phyloP scores from a whole-genome alignment of 2,329 filamentous ascomycete species.

The Berkeleyomyces basicola region DNA sequence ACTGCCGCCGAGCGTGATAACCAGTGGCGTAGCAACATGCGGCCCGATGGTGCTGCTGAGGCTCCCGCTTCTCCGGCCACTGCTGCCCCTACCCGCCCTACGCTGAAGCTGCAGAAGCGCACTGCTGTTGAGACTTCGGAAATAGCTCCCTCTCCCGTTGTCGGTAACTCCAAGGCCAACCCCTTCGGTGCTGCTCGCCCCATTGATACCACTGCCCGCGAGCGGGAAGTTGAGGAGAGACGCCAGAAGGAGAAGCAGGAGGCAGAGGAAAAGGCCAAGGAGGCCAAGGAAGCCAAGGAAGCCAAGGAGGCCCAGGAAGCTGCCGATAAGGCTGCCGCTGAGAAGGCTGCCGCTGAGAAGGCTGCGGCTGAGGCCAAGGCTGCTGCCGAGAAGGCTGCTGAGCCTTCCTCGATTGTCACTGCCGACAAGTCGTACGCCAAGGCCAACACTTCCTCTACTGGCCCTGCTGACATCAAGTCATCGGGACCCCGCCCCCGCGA shows the following conservation, averaged over 20 bases:
- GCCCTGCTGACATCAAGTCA: background rate
- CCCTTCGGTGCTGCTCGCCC: constrained; percentile 88
- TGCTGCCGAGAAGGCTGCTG: constrained; percentile 19
- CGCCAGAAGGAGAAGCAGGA: constrained; percentile 54
- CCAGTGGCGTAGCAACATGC: constrained; percentile 86
- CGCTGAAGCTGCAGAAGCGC: constrained; percentile 75
- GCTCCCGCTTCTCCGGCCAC: constrained; percentile 42
- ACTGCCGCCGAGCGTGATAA: constrained; percentile 87
- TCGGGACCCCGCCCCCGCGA: constrained; percentile 19
- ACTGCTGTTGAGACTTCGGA: constrained; percentile 62
- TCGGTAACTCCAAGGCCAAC: constrained; percentile 62
- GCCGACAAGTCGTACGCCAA: constrained; percentile 26
- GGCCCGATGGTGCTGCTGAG: constrained; percentile 57
- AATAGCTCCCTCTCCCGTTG: constrained; percentile 31
- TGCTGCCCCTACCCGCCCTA: constrained; percentile 48
- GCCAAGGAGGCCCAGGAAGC: constrained; percentile 36
- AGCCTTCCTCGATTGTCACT: constrained; percentile 18
- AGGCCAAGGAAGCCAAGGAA: constrained; percentile 64
- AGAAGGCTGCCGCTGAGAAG: constrained; percentile 21
- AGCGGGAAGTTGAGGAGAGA: constrained; percentile 84
- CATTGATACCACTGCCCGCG: constrained; percentile 80
- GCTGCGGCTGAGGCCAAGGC: constrained; percentile 22
- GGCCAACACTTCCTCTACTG: background rate
- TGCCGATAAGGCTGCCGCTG: constrained; percentile 22
- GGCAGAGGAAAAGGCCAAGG: constrained; percentile 78